Evolutionary conservation across 1,284 basidiomycete species (phyloP).

Genomic region (Afroboletus lepidellus): DNA sequence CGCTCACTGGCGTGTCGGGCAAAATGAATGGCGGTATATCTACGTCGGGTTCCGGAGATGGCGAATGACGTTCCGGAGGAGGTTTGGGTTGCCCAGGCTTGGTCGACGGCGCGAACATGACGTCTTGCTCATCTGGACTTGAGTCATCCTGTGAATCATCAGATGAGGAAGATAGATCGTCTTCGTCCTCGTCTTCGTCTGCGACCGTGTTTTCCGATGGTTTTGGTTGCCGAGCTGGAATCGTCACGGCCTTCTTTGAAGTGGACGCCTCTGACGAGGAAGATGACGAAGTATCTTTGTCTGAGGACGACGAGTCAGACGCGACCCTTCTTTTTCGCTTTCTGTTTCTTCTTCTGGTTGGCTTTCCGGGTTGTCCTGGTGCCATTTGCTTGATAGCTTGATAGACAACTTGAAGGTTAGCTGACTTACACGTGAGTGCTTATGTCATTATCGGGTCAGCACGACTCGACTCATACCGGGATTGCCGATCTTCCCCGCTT

Average conservation of each 20-base stretch:
- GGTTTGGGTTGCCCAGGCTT: not conserved
- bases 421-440: too few relatives aligned
- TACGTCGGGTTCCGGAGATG: conserved; percentile 45
- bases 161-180: conserved; percentile 30
- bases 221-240: conserved; percentile 1
- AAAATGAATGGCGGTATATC: conserved; percentile 48
- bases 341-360: conserved; percentile 45
- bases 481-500: not conserved
- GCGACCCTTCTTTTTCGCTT: conserved; percentile 54
- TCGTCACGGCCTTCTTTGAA: conserved; percentile 6
- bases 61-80: conserved; percentile 34
- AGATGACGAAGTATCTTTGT: conserved; percentile 34
- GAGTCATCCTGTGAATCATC: conserved; percentile 12
- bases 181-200: conserved; percentile 14
- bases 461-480: too few relatives aligned
- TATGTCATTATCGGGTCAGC: too few relatives aligned
- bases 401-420: not conserved
- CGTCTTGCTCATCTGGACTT: conserved; percentile 1
- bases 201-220: not conserved
- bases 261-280: conserved; percentile 21
- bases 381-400: conserved; percentile 12
- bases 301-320: conserved; percentile 45
- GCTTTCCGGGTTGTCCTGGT: conserved; percentile 28
- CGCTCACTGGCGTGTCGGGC: conserved; percentile 37
- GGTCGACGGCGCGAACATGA: conserved; percentile 3